Base-by-base conservation (phyloP, 352 stramenopile species). In the Globisporangium spiculum region DNA sequence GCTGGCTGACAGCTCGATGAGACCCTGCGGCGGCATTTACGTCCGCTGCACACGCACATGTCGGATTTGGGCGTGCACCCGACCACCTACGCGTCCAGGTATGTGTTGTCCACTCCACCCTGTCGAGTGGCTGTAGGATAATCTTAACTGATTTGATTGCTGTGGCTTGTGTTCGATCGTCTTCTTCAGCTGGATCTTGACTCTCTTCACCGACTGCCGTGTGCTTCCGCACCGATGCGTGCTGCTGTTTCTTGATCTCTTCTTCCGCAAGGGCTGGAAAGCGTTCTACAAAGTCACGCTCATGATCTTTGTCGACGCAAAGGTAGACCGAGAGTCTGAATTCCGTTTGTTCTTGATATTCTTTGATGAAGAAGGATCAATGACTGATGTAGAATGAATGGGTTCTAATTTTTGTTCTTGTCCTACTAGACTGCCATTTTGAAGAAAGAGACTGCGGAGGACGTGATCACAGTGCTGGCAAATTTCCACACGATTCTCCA, bases 221-320 rank as follows among this genome's bases (percentile, higher is more conserved):
- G 55, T 86, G 54, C 69, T 86, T 7, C 73, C 74, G 2, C 73
- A 82, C 41, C 66, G 70, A 20, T 79, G 72, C 63, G 75, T 81
- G 8, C 63, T 86, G 54, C 60, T 58, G 3, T 82, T 86, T 46
- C 53, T 86, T 26, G 75, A 86, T 61, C 61, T 86, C 41, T 86
- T 84, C 52, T 82, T 86, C 59, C 72, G 81, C 27, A 78, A 72
- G 57, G 78, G 78, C 0, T 86, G 78, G 78, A 81, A 84, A 41
- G 66, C 77, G 10, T 84, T 86, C 52, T 84, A 80, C 22, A 77
- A 77, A 60, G 66, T 74, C 9, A 80, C 74, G 53, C 68, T 84
- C 27, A 65, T 74, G 36, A 78, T 86, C 53, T 81, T 84, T 26
- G 71, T 57, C 48, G 69, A 54, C 16, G 67, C 83, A 57, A 74